These are phyloP conservation scores for Hyphopichia pseudoburtonii DNA, from an alignment of 1,139 yeast species.

Conservation along the genomic window DNA sequence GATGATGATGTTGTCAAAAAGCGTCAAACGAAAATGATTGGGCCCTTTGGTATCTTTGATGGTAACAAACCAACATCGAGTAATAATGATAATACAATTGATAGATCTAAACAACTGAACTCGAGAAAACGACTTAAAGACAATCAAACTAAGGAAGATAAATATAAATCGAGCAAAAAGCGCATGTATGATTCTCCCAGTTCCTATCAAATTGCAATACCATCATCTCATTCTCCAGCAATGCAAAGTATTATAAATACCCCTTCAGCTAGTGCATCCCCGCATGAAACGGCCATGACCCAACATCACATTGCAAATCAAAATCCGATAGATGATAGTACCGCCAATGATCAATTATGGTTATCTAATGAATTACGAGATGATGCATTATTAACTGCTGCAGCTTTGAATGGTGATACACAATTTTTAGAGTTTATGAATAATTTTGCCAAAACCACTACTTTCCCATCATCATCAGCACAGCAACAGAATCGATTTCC, in stretches of 20 bases:
- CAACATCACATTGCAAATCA: neutral
- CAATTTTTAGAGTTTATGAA: conserved; percentile 57
- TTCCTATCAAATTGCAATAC: no score
- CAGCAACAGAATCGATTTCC: neutral
- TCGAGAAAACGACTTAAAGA: neutral
- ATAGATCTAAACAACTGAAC: neutral
- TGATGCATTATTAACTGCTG: conserved; percentile 71
- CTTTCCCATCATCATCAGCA: neutral
- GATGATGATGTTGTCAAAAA: conserved; percentile 31
- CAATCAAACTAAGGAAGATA: no score
- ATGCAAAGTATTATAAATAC: neutral
- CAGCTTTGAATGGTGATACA: conserved; percentile 66
- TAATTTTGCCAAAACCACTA: conserved; percentile 19
- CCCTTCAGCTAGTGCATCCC: neutral
- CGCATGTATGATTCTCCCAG: no score
- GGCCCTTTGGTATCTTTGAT: conserved; percentile 82
- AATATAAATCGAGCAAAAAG: no score
- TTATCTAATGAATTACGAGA: conserved; percentile 67
- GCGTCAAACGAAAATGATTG: conserved; percentile 57
- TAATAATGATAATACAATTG: neutral
- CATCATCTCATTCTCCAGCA: no score
- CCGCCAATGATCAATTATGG: conserved; percentile 51
- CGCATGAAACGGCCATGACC: neutral
- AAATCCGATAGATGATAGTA: conserved; percentile 7
- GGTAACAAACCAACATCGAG: no score